These are phyloP conservation scores for Carex parvula DNA, from an alignment of 176 grass and related monocot species.

Conservation along the genomic window DNA sequence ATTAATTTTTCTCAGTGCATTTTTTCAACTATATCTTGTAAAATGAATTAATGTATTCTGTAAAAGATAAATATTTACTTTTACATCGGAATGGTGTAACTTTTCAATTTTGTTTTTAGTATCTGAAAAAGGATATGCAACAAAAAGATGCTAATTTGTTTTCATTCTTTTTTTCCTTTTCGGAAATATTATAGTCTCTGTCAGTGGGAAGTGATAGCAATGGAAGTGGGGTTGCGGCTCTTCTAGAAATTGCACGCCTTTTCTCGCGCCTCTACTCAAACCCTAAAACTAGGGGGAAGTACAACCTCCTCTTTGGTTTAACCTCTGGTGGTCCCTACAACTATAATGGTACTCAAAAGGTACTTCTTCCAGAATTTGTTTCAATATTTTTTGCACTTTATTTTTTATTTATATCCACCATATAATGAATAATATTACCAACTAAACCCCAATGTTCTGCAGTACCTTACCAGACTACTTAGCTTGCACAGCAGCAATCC, in stretches of 20 bases:
- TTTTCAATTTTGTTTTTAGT: background rate
- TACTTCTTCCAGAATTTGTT: constrained; percentile 5
- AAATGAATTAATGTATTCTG: constrained; percentile 23
- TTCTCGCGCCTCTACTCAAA: constrained; percentile 89
- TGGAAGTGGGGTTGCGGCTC: constrained; percentile 87
- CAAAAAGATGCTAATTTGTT: background rate
- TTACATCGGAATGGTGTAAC: background rate
- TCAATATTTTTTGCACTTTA: background rate
- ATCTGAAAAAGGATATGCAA: background rate
- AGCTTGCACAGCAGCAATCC: background rate
- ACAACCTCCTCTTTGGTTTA: constrained; percentile 97
- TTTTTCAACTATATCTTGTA: constrained; percentile 6
- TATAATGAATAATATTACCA: background rate
- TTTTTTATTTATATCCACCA: background rate
- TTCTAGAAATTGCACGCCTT: constrained; percentile 88
- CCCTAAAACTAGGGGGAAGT: constrained; percentile 86
- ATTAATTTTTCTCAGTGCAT: constrained; percentile 30
- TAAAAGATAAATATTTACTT: background rate
- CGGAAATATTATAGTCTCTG: constrained; percentile 47
- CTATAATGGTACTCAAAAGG: constrained; percentile 96
- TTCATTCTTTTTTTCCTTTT: background rate
- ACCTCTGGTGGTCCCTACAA: constrained; percentile 98
- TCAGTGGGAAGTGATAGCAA: constrained; percentile 92
- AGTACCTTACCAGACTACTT: background rate
- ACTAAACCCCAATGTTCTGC: background rate